Evolutionary conservation across 202 grass and related monocot genomes (phyloP).

Genomic region (Eragrostis tef): DNA sequence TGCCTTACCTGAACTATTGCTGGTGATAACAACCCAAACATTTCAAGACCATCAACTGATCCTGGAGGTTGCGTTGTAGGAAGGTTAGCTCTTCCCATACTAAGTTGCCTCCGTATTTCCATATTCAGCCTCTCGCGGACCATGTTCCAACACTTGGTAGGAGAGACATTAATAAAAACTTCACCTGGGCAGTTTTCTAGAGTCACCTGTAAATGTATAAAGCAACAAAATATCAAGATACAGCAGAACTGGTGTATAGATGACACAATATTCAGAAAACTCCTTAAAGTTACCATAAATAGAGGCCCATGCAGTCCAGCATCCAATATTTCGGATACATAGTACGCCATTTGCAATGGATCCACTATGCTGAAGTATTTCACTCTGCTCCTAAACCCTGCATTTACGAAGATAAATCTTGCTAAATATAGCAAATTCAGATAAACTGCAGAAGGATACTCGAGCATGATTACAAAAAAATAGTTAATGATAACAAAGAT

Average conservation of each 20-base stretch:
- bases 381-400: conserved; percentile 89
- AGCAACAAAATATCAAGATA: conserved; percentile 35
- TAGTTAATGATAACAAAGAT: conserved; percentile 17
- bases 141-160: conserved; percentile 79
- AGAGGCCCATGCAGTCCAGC: conserved; percentile 64
- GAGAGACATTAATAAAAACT: conserved; percentile 65
- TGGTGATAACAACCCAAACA: conserved; percentile 77
- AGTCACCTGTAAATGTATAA: conserved; percentile 53
- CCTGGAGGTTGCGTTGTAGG: conserved; percentile 65
- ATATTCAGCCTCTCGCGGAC: conserved; percentile 76
- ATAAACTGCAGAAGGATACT: background rate
- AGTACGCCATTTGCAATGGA: conserved; percentile 71
- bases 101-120: conserved; percentile 63
- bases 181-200: conserved; percentile 66
- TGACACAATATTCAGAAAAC: background rate
- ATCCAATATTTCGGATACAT: conserved; percentile 81
- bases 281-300: conserved; percentile 67
- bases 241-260: conserved; percentile 39
- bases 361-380: conserved; percentile 70
- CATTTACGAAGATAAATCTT: conserved; percentile 35
- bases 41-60: conserved; percentile 74
- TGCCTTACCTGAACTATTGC: conserved; percentile 56
- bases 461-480: background rate
- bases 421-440: conserved; percentile 7
- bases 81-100: conserved; percentile 61